Conservation (phyloP, 768 basidiomycete genomes). For the Lactarius deliciosus region DNA sequence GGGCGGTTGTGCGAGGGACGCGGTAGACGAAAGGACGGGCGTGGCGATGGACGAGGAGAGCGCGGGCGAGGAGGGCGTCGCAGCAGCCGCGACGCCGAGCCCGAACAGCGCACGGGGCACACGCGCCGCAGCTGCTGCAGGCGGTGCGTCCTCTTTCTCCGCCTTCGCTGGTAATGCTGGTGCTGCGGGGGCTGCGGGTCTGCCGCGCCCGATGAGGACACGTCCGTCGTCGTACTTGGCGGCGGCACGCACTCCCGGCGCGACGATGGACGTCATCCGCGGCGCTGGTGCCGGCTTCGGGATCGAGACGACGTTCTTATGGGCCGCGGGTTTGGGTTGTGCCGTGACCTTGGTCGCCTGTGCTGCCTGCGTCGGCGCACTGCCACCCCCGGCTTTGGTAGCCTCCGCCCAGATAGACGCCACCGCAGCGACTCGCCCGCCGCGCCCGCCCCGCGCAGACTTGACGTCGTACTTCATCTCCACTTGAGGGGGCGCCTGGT, state of each 20-base stretch:
- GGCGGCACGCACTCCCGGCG: background rate
- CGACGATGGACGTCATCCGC: constrained; percentile 2
- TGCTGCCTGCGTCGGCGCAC: constrained; percentile 4
- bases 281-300: background rate
- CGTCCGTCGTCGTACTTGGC: constrained; percentile 2
- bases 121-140: background rate
- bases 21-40: constrained; percentile 73
- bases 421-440: constrained; percentile 71
- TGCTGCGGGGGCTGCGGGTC: background rate
- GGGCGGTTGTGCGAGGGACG: constrained; percentile 62
- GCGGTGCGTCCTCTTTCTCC: constrained; percentile 3
- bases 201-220: background rate
- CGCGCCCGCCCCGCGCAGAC: constrained; percentile 74
- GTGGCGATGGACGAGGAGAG: constrained; percentile 71
- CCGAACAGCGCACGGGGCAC: constrained; percentile 15
- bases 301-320: background rate
- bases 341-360: constrained; percentile 9
- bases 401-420: constrained; percentile 66
- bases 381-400: background rate
- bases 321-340: background rate
- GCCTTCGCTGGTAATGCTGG: background rate
- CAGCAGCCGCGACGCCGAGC: constrained; percentile 20
- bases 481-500: constrained; percentile 37
- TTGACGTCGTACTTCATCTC: constrained; percentile 69
- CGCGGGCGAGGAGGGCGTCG: constrained; percentile 29